Evolutionary conservation across 169 alveolate species (phyloP).

Genomic region (Plasmodium cynomolgi): DNA sequence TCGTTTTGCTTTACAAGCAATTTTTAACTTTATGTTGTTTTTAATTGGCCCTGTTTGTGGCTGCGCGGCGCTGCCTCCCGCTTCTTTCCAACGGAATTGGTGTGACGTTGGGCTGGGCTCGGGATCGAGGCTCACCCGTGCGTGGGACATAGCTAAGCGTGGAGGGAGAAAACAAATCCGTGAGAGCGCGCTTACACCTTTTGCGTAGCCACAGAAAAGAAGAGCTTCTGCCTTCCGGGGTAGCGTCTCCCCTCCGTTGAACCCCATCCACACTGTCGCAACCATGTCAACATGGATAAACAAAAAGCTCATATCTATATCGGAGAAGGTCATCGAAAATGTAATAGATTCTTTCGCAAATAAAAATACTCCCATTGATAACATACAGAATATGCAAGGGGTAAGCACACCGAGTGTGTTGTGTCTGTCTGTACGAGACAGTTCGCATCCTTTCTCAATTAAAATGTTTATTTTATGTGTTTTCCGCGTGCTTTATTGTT

Average conservation of each 20-base stretch:
- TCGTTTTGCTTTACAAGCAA: not conserved
- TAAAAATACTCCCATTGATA: conserved; percentile 53
- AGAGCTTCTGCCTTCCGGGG: not conserved
- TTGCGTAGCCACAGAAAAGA: not conserved
- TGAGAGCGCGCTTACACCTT: not conserved
- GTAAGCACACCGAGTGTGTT: conserved; percentile 3
- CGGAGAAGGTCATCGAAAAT: conserved; percentile 74
- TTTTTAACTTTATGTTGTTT: not conserved
- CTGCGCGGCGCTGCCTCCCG: not conserved
- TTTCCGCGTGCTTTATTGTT: not conserved
- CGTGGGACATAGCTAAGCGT: not conserved
- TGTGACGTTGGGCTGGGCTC: not conserved
- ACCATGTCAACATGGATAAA: conserved; percentile 77
- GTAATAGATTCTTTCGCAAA: conserved; percentile 71
- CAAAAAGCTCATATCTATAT: conserved; percentile 68
- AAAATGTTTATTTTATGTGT: not conserved
- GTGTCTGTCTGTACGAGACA: not conserved
- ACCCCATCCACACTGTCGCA: not conserved
- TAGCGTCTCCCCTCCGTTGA: not conserved
- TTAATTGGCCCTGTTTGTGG: not conserved
- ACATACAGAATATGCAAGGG: conserved; percentile 66
- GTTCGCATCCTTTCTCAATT: not conserved
- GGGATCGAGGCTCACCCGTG: not conserved
- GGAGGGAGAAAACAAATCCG: not conserved
- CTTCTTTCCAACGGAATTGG: not conserved